Conservation (phyloP, 192 early-diverging fungal genomes). For the Mortierella claussenii region DNA sequence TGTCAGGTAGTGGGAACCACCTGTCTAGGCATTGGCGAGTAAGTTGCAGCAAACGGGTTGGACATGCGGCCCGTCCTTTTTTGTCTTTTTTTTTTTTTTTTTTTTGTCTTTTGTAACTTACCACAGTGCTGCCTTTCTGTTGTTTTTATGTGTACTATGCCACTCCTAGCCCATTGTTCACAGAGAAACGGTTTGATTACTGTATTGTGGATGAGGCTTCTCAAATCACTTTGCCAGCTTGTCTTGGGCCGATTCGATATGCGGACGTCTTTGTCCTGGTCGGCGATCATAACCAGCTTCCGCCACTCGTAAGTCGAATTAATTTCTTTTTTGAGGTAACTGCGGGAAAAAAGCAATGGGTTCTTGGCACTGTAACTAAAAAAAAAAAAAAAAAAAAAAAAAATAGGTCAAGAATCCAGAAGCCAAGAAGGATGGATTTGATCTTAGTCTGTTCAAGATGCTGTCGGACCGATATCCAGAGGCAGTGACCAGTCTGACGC, state of each 20-base stretch:
- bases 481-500: constrained; percentile 75
- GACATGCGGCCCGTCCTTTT: background rate
- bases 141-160: too few relatives aligned
- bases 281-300: constrained; percentile 95
- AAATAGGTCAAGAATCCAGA: constrained; percentile 67
- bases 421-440: constrained; percentile 63
- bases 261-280: constrained; percentile 91
- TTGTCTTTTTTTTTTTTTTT: background rate
- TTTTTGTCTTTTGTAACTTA: background rate
- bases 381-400: too few relatives aligned
- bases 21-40: constrained; percentile 88
- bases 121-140: too few relatives aligned
- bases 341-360: background rate
- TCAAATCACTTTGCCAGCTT: constrained; percentile 91
- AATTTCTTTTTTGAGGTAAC: too few relatives aligned
- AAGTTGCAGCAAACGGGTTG: constrained; percentile 15
- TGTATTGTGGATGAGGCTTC: constrained; percentile 98
- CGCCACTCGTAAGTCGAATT: constrained; percentile 85
- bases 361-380: too few relatives aligned
- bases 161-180: constrained; percentile 70
- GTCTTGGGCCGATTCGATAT: constrained; percentile 86
- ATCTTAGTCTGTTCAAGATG: constrained; percentile 81
- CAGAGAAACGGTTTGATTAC: constrained; percentile 86
- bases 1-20: constrained; percentile 86
- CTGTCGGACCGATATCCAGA: constrained; percentile 86